Conservation (phyloP, 2,329 filamentous ascomycete genomes). For the Lachnellula willkommii region DNA sequence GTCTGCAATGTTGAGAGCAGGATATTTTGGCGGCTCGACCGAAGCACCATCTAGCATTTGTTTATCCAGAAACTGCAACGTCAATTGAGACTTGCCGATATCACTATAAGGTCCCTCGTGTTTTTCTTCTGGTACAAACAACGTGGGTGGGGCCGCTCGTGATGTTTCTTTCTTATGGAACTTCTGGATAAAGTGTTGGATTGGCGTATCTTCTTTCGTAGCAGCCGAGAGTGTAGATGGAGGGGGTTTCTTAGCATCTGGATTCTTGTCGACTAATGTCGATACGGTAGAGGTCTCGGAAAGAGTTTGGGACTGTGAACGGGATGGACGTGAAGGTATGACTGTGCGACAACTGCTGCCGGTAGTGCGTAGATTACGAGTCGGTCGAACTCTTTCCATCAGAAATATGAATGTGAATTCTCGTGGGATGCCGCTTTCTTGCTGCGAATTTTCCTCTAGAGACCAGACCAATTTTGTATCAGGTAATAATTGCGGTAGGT, state of each 20-base stretch:
- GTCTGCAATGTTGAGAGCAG: not conserved
- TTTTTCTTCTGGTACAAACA: no score
- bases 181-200: not conserved
- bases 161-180: not conserved
- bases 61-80: no score
- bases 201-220: not conserved
- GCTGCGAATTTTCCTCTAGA: slow-evolving; percentile 43
- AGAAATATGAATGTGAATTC: slow-evolving; percentile 48
- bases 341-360: not conserved
- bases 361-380: not conserved
- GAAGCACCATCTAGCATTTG: not conserved
- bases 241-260: not conserved
- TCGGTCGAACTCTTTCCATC: slow-evolving; percentile 25
- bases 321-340: not conserved
- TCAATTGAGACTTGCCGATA: no score
- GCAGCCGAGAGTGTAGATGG: not conserved
- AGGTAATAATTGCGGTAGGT: not conserved
- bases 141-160: not conserved
- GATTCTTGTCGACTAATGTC: not conserved
- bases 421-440: slow-evolving; percentile 43
- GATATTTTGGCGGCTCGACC: not conserved
- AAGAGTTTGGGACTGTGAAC: not conserved
- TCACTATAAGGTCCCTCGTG: no score
- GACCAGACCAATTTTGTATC: slow-evolving; percentile 42
- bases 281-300: not conserved